Evolutionary conservation across 805 yeast genomes (phyloP).

Genomic region (Yamadazyma akitaensis): DNA sequence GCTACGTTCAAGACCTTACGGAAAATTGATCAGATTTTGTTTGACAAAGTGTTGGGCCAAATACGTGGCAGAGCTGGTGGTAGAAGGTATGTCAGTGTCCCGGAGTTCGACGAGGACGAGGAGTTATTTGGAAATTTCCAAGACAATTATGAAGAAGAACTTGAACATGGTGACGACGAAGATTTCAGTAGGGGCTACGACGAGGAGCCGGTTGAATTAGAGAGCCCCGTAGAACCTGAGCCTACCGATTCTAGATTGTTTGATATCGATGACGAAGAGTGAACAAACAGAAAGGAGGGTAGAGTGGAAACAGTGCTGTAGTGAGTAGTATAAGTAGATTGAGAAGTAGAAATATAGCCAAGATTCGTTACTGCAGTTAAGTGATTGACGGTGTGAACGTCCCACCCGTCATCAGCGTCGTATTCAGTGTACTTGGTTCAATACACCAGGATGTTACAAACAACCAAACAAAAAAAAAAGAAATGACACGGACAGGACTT

Average conservation of each 20-base stretch:
- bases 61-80: slow-evolving; percentile 39
- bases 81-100: slow-evolving; percentile 41
- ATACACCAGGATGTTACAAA: no score
- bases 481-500: slow-evolving; percentile 69
- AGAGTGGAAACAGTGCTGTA: no score
- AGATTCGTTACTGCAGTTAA: no score
- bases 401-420: no score
- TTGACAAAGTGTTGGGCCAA: slow-evolving; percentile 27
- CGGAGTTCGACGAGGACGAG: slow-evolving; percentile 34
- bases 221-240: slow-evolving; percentile 6
- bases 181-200: slow-evolving; percentile 17
- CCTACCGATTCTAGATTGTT: slow-evolving; percentile 14
- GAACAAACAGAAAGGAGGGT: no score
- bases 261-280: slow-evolving; percentile 12
- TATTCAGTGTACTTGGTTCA: no score
- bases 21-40: slow-evolving; percentile 30
- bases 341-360: no score
- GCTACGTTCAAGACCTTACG: slow-evolving; percentile 33
- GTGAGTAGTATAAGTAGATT: no score
- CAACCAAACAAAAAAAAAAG: no score
- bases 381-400: no score
- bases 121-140: slow-evolving; percentile 40
- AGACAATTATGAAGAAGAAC: slow-evolving; percentile 39
- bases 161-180: slow-evolving; percentile 26
- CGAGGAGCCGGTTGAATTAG: slow-evolving; percentile 15